Evolutionary conservation across 164 flowering plant species (phyloP), one percentile per base, ranked within the genome.

Genomic region (Vitis riparia): DNA sequence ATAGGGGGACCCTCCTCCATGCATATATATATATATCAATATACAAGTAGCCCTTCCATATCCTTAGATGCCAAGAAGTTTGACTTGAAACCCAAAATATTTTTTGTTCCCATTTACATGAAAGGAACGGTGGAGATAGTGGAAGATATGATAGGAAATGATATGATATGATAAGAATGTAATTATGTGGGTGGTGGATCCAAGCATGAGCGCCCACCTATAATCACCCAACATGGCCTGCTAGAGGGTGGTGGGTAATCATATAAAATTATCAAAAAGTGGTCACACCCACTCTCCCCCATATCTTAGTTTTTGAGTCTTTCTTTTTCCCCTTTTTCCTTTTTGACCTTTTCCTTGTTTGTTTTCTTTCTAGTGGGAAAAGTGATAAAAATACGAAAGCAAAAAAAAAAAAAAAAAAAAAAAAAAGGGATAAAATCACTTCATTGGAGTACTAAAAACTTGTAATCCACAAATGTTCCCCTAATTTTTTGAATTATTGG

Each of bases 71-170:
- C 56, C 7, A 53, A 13, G n/a, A 13, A 37, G 44, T 37, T 37
- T 37, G 63, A 32, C 53, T 63, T 63, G 48, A 63, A 57, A 37
- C 0, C 53, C 60, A 27, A 32, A 55, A 10, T 11, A 17, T 9
- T 62, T 66, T 68, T 68, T 68, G 64, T 59, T 57, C 29, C 9
- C 53, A 59, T 68, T 11, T 59, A 51, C 56, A 59, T 11, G 19
- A 55, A 60, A 48, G 62, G 67, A 62, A 52, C 14, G 51, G 51
- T 7, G 53, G 65, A 53, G 48, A 55, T 48, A 55, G 75, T 73
- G 75, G 71, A 53, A 62, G 68, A 63, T 69, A 62, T 73, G 53
- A 73, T 73, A 59, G 51, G 53, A 66, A 59, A 61, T 72, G 19
- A 50, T 59, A 71, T 66, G 60, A 50, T 59, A 71, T 66, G 60